Conservation (phyloP, 345 rosid species). For the Brassica juncea region DNA sequence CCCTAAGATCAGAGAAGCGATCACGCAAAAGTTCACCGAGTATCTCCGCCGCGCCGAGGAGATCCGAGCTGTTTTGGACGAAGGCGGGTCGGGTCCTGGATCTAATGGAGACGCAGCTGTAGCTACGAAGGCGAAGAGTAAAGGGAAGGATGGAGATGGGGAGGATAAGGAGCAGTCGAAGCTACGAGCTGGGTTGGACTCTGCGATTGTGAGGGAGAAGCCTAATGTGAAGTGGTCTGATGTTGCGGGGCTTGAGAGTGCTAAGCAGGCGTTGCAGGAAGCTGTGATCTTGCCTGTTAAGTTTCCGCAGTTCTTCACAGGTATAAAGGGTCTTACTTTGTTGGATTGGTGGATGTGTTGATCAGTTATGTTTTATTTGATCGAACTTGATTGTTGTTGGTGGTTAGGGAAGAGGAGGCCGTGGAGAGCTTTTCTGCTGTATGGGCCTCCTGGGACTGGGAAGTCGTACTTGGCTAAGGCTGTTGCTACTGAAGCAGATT, state of each 20-base stretch:
- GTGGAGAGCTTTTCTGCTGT: conserved; percentile 88
- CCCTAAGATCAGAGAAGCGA: conserved; percentile 75
- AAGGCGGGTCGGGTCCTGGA: conserved; percentile 66
- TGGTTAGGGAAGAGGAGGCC: conserved; percentile 81
- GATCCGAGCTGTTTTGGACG: conserved; percentile 76
- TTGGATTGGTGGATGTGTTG: background rate
- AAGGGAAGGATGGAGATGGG: conserved; percentile 77
- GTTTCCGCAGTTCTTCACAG: conserved; percentile 91
- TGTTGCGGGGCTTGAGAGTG: conserved; percentile 91
- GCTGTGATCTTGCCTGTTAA: conserved; percentile 92
- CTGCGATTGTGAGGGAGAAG: conserved; percentile 81
- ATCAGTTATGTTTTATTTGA: background rate
- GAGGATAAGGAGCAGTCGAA: conserved; percentile 82
- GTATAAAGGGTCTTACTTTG: conserved; percentile 33
- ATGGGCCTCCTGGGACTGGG: conserved; percentile 97
- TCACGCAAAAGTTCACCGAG: conserved; percentile 74
- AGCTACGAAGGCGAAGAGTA: conserved; percentile 63
- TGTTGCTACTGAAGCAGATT: conserved; percentile 99
- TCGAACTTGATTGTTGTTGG: background rate
- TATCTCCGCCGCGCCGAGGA: conserved; percentile 93
- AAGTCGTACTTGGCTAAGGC: conserved; percentile 96
- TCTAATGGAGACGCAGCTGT: conserved; percentile 73
- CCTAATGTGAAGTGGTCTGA: conserved; percentile 85
- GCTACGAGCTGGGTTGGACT: conserved; percentile 75
- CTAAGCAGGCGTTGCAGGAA: conserved; percentile 83